Conservation (phyloP, 805 yeast genomes). For the Yamadazyma tumulicola region DNA sequence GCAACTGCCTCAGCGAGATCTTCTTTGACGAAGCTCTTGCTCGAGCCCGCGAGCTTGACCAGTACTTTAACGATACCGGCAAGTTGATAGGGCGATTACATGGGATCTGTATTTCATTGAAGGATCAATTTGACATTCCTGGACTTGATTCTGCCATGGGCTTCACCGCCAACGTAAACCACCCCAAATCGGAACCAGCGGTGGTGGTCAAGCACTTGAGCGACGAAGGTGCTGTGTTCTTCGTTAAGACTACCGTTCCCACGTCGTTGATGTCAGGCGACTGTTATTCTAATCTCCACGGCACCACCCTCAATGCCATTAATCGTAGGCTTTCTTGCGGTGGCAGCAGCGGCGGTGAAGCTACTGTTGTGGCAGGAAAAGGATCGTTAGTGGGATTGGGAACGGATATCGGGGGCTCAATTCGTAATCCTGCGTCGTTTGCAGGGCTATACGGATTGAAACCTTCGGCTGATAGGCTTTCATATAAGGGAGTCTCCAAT, state of each 20-base stretch:
- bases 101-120: constrained; percentile 22
- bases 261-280: constrained; percentile 22
- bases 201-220: constrained; percentile 9
- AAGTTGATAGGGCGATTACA: constrained; percentile 13
- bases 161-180: constrained; percentile 13
- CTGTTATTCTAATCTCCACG: constrained; percentile 16
- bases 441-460: constrained; percentile 21
- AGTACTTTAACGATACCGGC: constrained; percentile 7
- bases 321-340: constrained; percentile 19
- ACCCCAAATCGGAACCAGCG: constrained; percentile 7
- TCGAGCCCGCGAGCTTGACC: constrained; percentile 17
- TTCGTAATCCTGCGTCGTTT: constrained; percentile 20
- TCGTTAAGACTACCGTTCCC: constrained; percentile 21
- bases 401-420: constrained; percentile 25
- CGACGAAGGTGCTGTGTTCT: constrained; percentile 18
- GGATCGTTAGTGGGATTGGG: constrained; percentile 22
- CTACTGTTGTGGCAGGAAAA: constrained; percentile 17
- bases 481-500: constrained; percentile 15
- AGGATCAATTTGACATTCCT: constrained; percentile 20
- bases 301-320: constrained; percentile 19
- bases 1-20: constrained; percentile 37
- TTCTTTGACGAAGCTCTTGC: constrained; percentile 23
- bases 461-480: constrained; percentile 18
- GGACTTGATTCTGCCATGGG: constrained; percentile 18
- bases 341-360: constrained; percentile 26